These are phyloP conservation scores for Scedosporium apiospermum DNA, from an alignment of 2,329 filamentous ascomycete genomes.

Conservation along the genomic window DNA sequence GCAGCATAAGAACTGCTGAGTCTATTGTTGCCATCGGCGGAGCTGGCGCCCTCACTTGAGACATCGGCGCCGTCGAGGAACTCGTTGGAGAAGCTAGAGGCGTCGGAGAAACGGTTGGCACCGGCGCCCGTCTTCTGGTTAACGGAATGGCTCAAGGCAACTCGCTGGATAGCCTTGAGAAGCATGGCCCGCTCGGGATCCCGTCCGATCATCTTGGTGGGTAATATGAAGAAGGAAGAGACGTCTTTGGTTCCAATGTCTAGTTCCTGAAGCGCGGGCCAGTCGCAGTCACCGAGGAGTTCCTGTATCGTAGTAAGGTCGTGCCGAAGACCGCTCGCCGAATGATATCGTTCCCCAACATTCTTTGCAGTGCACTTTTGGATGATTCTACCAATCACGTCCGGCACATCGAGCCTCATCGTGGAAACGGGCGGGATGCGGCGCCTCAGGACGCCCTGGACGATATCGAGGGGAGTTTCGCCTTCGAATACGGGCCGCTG, in stretches of 20 bases:
- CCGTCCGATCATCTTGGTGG: constrained; percentile 71
- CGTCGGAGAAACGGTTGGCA: constrained; percentile 40
- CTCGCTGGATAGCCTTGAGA: constrained; percentile 65
- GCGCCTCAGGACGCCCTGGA: constrained; percentile 77
- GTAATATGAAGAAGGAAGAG: constrained; percentile 85
- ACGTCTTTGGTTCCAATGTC: constrained; percentile 75
- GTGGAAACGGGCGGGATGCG: constrained; percentile 68
- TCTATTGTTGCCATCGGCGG: constrained; percentile 39
- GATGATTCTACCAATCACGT: constrained; percentile 72
- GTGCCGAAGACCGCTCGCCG: constrained; percentile 73
- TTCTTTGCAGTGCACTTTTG: constrained; percentile 89
- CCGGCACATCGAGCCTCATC: constrained; percentile 73
- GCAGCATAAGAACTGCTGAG: constrained; percentile 40
- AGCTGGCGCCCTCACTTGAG: constrained; percentile 53
- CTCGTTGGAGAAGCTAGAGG: constrained; percentile 44
- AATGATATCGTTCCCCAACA: constrained; percentile 81
- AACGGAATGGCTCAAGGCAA: constrained; percentile 54
- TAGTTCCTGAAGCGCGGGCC: constrained; percentile 61
- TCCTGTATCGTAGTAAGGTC: constrained; percentile 69
- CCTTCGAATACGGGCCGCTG: constrained; percentile 75
- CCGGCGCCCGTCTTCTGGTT: constrained; percentile 26
- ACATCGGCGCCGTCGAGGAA: constrained; percentile 37
- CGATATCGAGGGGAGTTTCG: constrained; percentile 73
- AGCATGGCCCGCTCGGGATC: constrained; percentile 62
- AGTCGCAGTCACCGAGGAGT: constrained; percentile 66